Percentiles rank a stretch among this genome's conserved stretches.
Conservation (phyloP, 2,329 filamentous ascomycete species). For the Domatiomyces globalis region DNA sequence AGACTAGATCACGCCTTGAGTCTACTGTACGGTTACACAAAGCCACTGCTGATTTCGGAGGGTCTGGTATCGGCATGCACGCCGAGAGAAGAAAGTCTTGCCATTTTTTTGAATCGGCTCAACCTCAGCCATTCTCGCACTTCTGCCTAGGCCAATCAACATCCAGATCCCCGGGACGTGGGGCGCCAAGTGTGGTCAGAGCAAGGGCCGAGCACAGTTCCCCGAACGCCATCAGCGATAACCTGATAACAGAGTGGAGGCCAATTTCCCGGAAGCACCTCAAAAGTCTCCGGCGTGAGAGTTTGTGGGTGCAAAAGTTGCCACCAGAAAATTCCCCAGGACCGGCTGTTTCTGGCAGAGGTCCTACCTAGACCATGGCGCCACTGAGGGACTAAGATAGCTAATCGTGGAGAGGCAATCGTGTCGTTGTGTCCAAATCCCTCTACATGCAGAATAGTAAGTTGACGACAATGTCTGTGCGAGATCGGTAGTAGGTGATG, state of each 20-base stretch:
- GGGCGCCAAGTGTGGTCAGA: not conserved
- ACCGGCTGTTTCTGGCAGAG: not conserved
- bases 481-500: not conserved
- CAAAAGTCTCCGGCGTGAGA: not conserved
- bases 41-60: not conserved
- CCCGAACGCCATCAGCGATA: not conserved
- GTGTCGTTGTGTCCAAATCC: not conserved
- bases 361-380: no score
- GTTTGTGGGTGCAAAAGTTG: not conserved
- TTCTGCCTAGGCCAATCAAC: not conserved
- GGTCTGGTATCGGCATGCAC: no score
- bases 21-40: no score
- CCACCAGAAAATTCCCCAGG: not conserved
- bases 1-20: no score
- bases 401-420: not conserved
- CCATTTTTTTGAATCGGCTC: not conserved
- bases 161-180: not conserved
- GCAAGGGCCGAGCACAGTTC: not conserved
- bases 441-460: not conserved
- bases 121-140: not conserved
- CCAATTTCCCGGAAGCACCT: conserved; percentile 1
- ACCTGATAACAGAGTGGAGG: not conserved
- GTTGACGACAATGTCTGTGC: not conserved
- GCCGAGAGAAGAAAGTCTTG: not conserved
- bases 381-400: not conserved